Base-by-base conservation (phyloP, 495 filamentous ascomycete species). In the Stereocaulon alpinum region DNA sequence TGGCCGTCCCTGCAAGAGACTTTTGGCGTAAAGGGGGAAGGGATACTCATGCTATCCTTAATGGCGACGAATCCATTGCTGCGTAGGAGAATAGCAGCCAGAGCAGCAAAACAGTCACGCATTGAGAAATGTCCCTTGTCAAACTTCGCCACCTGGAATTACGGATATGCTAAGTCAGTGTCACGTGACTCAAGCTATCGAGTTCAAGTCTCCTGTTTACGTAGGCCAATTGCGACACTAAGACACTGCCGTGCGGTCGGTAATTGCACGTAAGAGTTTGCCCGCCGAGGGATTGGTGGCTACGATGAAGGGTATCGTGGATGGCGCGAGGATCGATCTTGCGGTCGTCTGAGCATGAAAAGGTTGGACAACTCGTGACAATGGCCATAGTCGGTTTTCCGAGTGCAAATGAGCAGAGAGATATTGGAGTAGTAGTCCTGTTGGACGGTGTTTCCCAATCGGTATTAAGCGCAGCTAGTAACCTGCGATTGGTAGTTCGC, bases 291-390 rank as follows among this genome's bases (percentile, higher is more conserved):
- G 71, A 45, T 64, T 75, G 6, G 72, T 80, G 11, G 75, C 78
- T 11, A 58, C 77, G 30, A 76, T 80, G 77, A 80, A 82, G 67
- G 79, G 80, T 59, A 80, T 78, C 54, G 70, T 82, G 51, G 79
- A 80, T 63, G 78, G 78, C 6, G 77, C 68, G 37, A 82, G 78
- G 18, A 72, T 72, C 6, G 76, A 80, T 70, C 72, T 76, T 6
- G 72, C 70, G 1, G 66, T 79, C 59, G 67, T 71, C 64, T 78
- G 66, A 75, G 72, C 59, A 61, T 62, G 61, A 64, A 71, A 64
- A 69, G 77, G 63, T 50, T 79, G 61, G 32, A 11, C 1, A 12
- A 6, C 4, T 37, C 7, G 34, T 10, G 34, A 37, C 7, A 37
- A 12, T 12, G 7, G 34, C 34, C 34, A 37, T 37, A 37, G 34